phyloP scores from a whole-genome alignment of 1,284 basidiomycete genomes.

The Crucibulum parvulum region DNA sequence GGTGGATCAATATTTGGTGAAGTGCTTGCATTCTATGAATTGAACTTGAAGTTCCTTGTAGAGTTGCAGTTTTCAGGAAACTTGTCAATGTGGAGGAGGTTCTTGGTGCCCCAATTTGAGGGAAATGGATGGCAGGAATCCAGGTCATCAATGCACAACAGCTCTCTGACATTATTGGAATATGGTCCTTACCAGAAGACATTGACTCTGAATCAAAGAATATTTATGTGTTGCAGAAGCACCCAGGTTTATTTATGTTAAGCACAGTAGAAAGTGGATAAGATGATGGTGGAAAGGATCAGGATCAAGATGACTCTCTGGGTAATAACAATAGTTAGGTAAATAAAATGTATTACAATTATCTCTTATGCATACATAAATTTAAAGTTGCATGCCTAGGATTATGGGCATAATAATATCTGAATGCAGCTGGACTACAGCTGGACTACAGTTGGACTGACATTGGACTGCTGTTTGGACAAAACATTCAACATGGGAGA shows the following conservation, averaged over 20 bases:
- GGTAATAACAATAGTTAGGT: no score
- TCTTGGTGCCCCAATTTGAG: neutral
- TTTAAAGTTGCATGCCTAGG: no score
- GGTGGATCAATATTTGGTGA: neutral
- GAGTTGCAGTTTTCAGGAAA: neutral
- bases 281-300: neutral
- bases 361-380: no score
- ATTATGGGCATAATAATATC: no score
- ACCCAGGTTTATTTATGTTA: neutral
- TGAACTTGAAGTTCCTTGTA: neutral
- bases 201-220: neutral
- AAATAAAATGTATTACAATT: no score
- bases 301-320: no score
- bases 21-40: neutral
- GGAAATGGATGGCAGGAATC: neutral
- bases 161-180: neutral
- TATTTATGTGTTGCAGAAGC: neutral
- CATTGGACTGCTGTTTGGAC: no score
- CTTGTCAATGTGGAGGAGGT: neutral
- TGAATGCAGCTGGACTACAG: no score
- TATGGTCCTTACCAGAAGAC: neutral
- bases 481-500: no score
- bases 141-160: neutral
- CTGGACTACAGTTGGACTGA: no score
- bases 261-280: neutral